Percentiles rank a stretch among this genome's conserved stretches.
Conservation (phyloP, 2,329 filamentous ascomycete genomes). For the Ceratocystis huliohia region DNA sequence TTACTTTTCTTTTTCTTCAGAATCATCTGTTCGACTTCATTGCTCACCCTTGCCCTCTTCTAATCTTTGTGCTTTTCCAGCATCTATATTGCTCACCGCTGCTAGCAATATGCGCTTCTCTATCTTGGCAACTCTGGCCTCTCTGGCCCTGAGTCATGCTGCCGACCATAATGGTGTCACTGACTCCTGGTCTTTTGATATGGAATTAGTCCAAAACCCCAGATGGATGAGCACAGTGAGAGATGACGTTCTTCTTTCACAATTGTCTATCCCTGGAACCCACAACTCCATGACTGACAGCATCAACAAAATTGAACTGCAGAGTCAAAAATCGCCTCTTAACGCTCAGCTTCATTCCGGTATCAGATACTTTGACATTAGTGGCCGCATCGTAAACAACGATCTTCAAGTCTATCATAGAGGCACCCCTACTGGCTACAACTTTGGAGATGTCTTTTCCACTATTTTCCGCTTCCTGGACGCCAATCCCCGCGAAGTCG, state of each 20-base stretch:
- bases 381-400: slow-evolving; percentile 33
- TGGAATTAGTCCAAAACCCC: slow-evolving; percentile 27
- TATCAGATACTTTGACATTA: slow-evolving; percentile 39
- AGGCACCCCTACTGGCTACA: slow-evolving; percentile 33
- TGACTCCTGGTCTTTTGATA: slow-evolving; percentile 30
- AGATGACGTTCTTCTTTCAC: slow-evolving; percentile 31
- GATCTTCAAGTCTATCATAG: slow-evolving; percentile 37
- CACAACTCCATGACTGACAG: slow-evolving; percentile 41
- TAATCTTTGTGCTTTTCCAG: not conserved
- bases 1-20: not conserved
- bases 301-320: slow-evolving; percentile 24
- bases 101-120: not conserved
- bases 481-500: too few species aligned
- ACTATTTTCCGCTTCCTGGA: slow-evolving; percentile 35
- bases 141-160: not conserved
- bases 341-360: slow-evolving; percentile 34
- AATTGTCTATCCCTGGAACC: slow-evolving; percentile 39
- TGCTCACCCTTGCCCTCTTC: not conserved
- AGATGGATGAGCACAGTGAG: slow-evolving; percentile 35
- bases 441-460: slow-evolving; percentile 32
- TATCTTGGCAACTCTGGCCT: not conserved
- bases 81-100: not conserved
- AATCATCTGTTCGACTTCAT: not conserved
- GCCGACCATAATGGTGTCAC: not conserved
- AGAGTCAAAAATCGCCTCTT: slow-evolving; percentile 23